Base-by-base conservation (phyloP, 2,329 filamentous ascomycete species). In the Boeremia lycopersici region DNA sequence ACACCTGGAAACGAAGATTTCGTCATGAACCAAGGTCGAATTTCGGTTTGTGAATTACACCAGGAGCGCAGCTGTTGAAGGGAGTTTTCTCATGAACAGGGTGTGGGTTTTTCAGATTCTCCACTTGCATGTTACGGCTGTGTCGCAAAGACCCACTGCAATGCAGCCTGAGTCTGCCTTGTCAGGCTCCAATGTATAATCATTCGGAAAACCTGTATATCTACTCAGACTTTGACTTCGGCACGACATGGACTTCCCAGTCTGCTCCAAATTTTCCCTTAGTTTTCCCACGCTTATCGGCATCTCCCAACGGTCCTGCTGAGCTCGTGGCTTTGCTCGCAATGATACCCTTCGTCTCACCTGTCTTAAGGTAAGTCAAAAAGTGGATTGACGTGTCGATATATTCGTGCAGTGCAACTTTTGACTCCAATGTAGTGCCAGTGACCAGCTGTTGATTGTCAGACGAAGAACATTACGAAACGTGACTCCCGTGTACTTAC, bases 301-400 rank as follows among this genome's bases (percentile, higher is more conserved):
- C 49, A 38, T 71, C 63, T 28, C 56, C 75, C 36, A 65, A 68
- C 58, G 66, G 76, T 65, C 60, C 70, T 26, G 68, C 65, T 13
- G 70, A 67, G 57, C 77, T 77, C 15, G 74, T 78, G 4, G 79
- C 80, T 34, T 76, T 76, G 62, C 85, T 80, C 2, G 67, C 73
- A 33, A 88, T 65, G 28, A 88, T 64, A 0, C 81, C 80, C 6
- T 70, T 71, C 60, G 76, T 77, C 50, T 78, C 69, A 6, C 68
- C 68, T 2, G 68, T 65, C 25, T 69, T 65, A 35, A 79, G 46
- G 58, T 80, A 86, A 25, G 77, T 70, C 55, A 88, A 66, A 57
- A 89, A 89, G 38, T 84, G 82, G 41, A 81, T 71, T 0, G 85
- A 81, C 1, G 85, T 75, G 39, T 82, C 77, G 26, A 88, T 84